Percentiles rank a stretch among this genome's conserved stretches.
phyloP scores from a whole-genome alignment of 2,329 filamentous ascomycete species.

The Beauveria medogensis region DNA sequence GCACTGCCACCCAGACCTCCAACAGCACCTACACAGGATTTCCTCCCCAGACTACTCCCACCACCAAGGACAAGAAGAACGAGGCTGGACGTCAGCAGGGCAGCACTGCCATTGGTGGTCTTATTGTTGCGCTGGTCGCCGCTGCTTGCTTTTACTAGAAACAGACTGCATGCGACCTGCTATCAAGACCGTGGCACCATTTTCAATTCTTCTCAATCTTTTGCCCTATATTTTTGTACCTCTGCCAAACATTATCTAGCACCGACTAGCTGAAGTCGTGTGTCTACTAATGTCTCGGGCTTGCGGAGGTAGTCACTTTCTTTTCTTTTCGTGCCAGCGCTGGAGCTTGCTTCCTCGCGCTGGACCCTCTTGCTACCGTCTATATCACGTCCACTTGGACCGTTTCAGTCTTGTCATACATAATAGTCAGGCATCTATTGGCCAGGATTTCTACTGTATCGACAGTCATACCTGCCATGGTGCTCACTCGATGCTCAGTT shows the following conservation, averaged over 20 bases:
- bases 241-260: background rate
- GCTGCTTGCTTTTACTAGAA: slow-evolving; percentile 40
- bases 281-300: background rate
- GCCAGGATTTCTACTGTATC: slow-evolving; percentile 29
- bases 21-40: slow-evolving; percentile 15
- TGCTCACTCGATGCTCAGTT: background rate
- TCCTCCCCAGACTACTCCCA: slow-evolving; percentile 21
- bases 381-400: slow-evolving; percentile 1
- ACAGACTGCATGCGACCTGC: slow-evolving; percentile 9
- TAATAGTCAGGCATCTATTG: slow-evolving; percentile 22
- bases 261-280: slow-evolving; percentile 2
- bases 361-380: background rate
- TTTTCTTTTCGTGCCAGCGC: background rate
- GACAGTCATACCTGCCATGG: background rate
- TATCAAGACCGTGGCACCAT: background rate
- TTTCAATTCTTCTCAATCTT: slow-evolving; percentile 12
- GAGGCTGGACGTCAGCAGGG: slow-evolving; percentile 41
- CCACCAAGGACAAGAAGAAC: slow-evolving; percentile 31
- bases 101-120: slow-evolving; percentile 42
- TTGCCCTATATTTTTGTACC: slow-evolving; percentile 13
- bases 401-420: slow-evolving; percentile 12
- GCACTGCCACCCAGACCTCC: slow-evolving; percentile 22
- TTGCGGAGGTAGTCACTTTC: background rate
- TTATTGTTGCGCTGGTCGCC: slow-evolving; percentile 48
- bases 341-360: background rate